These are phyloP conservation scores for Apostasia shenzhenica DNA, from an alignment of 106 monocot species.

Conservation along the genomic window DNA sequence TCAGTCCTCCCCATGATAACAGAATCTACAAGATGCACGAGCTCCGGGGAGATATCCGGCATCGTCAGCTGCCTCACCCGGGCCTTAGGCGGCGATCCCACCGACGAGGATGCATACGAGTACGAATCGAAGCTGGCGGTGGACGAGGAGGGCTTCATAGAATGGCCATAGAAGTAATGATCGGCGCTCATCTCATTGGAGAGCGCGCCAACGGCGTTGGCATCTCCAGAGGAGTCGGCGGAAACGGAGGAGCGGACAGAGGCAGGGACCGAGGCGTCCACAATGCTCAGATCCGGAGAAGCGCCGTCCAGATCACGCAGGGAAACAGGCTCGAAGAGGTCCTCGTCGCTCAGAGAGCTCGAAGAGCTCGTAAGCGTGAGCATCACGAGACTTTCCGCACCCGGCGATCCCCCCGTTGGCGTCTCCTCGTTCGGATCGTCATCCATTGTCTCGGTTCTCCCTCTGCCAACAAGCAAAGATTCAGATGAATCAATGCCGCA, in stretches of 20 bases:
- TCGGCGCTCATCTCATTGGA: conserved; percentile 7
- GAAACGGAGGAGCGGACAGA: conserved; percentile 13
- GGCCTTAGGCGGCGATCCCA: conserved; percentile 17
- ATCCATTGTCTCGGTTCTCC: conserved; percentile 19
- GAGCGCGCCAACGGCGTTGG: conserved; percentile 6
- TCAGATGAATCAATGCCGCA: background rate
- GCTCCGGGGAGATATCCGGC: conserved; percentile 56
- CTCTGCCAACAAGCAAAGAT: background rate
- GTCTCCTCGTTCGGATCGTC: conserved; percentile 19
- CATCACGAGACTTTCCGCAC: conserved; percentile 9
- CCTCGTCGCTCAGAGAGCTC: conserved; percentile 44
- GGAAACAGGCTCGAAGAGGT: conserved; percentile 70
- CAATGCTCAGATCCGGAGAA: background rate
- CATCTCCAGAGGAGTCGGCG: conserved; percentile 14
- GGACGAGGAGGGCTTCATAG: conserved; percentile 20
- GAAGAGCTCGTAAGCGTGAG: conserved; percentile 20
- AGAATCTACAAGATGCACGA: conserved; percentile 71
- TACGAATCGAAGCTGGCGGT: conserved; percentile 40
- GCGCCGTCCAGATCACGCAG: conserved; percentile 42
- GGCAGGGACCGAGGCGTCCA: conserved; percentile 12
- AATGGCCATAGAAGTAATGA: background rate
- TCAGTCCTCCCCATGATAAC: conserved; percentile 66
- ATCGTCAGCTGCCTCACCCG: conserved; percentile 31
- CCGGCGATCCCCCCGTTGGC: conserved; percentile 12
- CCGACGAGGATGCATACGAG: conserved; percentile 21